A percentile compares a stretch with the other conserved stretches of the same genome.
phyloP scores from a whole-genome alignment of 176 grass and related monocot genomes.

The Triticum urartu region DNA sequence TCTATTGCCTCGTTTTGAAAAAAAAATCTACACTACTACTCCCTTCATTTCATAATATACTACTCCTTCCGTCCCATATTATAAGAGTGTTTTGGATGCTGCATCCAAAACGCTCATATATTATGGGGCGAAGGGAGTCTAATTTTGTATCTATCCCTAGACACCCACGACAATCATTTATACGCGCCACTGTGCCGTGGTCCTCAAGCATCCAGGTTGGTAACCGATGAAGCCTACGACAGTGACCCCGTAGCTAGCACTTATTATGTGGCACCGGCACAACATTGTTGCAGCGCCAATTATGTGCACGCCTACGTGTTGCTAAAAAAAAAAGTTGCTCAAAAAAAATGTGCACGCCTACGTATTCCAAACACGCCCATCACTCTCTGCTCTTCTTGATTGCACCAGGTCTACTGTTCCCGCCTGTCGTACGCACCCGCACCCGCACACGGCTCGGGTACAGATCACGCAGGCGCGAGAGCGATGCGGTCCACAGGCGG shows the following conservation, averaged over 20 bases:
- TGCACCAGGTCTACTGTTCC: not conserved
- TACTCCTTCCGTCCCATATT: too few species aligned
- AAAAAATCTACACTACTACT: too few species aligned
- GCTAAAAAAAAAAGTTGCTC: too few species aligned
- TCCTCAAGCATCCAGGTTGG: conserved; percentile 25
- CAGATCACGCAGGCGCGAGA: not conserved
- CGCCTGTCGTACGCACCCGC: not conserved
- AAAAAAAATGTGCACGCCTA: not conserved
- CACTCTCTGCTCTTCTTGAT: not conserved
- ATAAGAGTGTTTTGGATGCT: too few species aligned
- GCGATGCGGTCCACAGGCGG: not conserved
- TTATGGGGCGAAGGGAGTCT: too few species aligned
- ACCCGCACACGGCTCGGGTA: not conserved
- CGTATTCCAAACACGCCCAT: not conserved
- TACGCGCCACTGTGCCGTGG: conserved; percentile 31
- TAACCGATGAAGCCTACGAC: not conserved
- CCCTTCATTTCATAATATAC: too few species aligned
- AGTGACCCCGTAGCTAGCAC: not conserved
- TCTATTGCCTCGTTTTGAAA: too few species aligned
- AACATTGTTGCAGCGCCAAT: conserved; percentile 12
- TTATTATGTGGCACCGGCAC: not conserved
- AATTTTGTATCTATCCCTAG: not conserved
- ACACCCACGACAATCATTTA: conserved; percentile 21
- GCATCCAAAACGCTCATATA: too few species aligned
- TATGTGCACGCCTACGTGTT: not conserved